A percentile compares a stretch with the other conserved stretches of the same genome.
These are phyloP conservation scores for Crithidia expoeki DNA, from an alignment of 208 protist genomes.

Conservation along the genomic window DNA sequence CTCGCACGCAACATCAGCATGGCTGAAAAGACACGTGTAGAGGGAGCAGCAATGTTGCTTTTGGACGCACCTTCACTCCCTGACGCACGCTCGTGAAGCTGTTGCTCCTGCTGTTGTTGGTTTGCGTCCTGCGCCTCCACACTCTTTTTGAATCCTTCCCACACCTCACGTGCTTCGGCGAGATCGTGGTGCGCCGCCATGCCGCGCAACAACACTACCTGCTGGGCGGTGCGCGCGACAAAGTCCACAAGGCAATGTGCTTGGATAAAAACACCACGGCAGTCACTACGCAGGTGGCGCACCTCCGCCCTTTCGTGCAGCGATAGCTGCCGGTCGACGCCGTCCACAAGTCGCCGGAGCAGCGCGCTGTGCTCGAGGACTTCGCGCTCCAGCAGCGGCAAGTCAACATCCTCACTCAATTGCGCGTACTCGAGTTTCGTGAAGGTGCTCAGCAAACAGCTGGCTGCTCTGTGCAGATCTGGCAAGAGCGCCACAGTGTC, in stretches of 20 bases:
- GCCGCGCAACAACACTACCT: conserved; percentile 55
- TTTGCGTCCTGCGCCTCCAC: conserved; percentile 23
- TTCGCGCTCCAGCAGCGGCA: conserved; percentile 56
- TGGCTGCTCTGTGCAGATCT: conserved; percentile 45
- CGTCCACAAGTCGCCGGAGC: conserved; percentile 49
- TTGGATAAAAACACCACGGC: conserved; percentile 35
- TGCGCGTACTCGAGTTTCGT: conserved; percentile 68
- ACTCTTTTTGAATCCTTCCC: conserved; percentile 28
- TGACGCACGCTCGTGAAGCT: too few relatives aligned
- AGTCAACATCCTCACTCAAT: conserved; percentile 37
- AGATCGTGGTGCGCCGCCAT: conserved; percentile 44
- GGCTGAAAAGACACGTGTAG: conserved; percentile 4
- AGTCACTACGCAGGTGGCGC: conserved; percentile 43
- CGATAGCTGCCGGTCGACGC: conserved; percentile 59
- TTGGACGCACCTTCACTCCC: too few relatives aligned
- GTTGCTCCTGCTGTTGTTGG: neutral
- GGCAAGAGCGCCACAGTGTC: conserved; percentile 47
- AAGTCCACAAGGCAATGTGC: conserved; percentile 44
- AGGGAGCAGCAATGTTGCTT: neutral
- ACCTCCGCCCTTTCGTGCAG: conserved; percentile 51
- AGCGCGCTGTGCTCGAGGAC: conserved; percentile 32
- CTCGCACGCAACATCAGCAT: conserved; percentile 29
- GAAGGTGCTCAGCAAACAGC: conserved; percentile 54
- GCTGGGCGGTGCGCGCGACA: conserved; percentile 41
- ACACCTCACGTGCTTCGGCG: conserved; percentile 38